These are phyloP conservation scores for Scheffersomyces lignosus DNA, from an alignment of 805 yeast genomes.

Conservation along the genomic window DNA sequence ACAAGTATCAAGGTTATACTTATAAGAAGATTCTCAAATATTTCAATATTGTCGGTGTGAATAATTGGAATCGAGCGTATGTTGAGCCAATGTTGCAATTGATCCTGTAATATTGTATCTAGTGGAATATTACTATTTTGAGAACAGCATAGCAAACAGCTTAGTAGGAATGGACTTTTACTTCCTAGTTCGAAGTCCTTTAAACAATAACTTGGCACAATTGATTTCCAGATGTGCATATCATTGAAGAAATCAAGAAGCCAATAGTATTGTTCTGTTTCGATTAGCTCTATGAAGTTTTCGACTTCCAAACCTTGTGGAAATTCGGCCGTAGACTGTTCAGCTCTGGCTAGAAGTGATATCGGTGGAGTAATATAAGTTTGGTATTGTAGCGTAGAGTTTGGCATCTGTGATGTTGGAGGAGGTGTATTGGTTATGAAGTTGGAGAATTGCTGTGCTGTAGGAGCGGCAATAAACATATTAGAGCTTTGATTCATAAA, in stretches of 20 bases:
- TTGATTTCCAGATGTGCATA: constrained; percentile 35
- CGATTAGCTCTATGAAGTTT: constrained; percentile 24
- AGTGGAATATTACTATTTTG: constrained; percentile 7
- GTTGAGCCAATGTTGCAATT: constrained; percentile 23
- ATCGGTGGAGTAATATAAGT: no score
- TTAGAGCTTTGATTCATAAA: no score
- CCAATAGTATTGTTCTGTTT: constrained; percentile 38
- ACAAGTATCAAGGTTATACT: constrained; percentile 31
- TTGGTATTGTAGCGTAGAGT: no score
- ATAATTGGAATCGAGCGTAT: constrained; percentile 7
- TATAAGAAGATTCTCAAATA: constrained; percentile 30
- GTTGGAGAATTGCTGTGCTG: no score
- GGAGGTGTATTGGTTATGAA: no score
- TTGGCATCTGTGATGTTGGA: no score
- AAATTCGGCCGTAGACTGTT: constrained; percentile 1
- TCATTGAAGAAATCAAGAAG: constrained; percentile 41
- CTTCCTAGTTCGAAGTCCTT: constrained; percentile 10
- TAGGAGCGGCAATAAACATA: no score
- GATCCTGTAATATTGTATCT: constrained; percentile 16
- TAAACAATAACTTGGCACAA: constrained; percentile 35
- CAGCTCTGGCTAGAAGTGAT: constrained; percentile 1
- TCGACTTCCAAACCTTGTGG: constrained; percentile 17
- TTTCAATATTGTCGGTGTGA: constrained; percentile 9
- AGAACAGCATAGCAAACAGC: constrained; percentile 34
- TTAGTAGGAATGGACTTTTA: constrained; percentile 21